Conservation (phyloP, 257 asterid species). For the Plectranthus barbatus region DNA sequence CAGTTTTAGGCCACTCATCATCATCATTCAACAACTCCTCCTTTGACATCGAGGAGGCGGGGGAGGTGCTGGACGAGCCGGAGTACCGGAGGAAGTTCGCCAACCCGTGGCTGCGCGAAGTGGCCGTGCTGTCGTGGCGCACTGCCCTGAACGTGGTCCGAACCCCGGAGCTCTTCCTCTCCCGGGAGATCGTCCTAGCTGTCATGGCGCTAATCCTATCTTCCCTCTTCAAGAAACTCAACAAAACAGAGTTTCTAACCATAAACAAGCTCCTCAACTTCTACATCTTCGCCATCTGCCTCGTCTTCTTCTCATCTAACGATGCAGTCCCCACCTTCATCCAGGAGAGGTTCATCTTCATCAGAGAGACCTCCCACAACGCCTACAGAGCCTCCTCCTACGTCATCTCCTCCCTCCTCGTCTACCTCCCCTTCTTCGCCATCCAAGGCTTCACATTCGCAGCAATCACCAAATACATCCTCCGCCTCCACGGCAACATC, state of each 20-base stretch:
- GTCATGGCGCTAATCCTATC: conserved; percentile 74
- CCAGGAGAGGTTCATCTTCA: conserved; percentile 82
- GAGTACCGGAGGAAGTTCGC: conserved; percentile 54
- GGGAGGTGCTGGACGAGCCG: conserved; percentile 65
- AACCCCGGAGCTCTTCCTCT: conserved; percentile 76
- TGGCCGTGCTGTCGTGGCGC: conserved; percentile 72
- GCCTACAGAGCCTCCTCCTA: conserved; percentile 77
- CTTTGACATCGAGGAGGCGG: conserved; percentile 34
- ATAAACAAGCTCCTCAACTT: conserved; percentile 64
- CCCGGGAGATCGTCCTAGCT: conserved; percentile 58
- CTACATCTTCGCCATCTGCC: conserved; percentile 72
- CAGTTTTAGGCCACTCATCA: conserved; percentile 36
- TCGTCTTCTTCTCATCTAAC: conserved; percentile 75
- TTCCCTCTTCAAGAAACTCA: conserved; percentile 51
- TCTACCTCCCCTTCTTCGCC: conserved; percentile 82
- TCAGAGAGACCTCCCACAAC: conserved; percentile 79
- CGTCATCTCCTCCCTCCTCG: conserved; percentile 74
- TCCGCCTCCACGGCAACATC: conserved; percentile 34
- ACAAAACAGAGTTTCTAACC: conserved; percentile 31
- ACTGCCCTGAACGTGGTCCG: conserved; percentile 65
- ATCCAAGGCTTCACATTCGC: conserved; percentile 77
- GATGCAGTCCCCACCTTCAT: conserved; percentile 91
- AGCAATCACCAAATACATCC: conserved; percentile 48
- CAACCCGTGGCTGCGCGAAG: conserved; percentile 78
- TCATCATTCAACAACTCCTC: conserved; percentile 28